A percentile compares a stretch with the other conserved stretches of the same genome.
These are phyloP conservation scores for Ilyonectria robusta DNA, from an alignment of 2,329 filamentous ascomycete genomes.

Conservation along the genomic window DNA sequence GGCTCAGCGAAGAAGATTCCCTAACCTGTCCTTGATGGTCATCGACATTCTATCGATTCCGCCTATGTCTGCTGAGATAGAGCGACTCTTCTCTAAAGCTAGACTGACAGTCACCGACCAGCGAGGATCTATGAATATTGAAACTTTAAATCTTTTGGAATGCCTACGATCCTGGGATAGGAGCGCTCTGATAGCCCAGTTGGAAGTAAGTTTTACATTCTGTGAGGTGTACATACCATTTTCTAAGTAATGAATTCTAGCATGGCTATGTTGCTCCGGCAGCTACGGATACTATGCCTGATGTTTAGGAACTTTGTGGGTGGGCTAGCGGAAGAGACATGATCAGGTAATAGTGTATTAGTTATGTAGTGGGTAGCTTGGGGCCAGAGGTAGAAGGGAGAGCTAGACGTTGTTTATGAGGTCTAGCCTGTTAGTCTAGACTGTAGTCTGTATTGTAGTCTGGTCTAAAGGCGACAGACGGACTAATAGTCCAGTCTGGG, in stretches of 20 bases:
- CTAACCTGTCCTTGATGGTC: background rate
- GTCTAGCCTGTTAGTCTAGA: background rate
- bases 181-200: too few species aligned
- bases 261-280: background rate
- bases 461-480: background rate
- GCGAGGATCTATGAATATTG: too few species aligned
- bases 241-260: slow-evolving; percentile 2
- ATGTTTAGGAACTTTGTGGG: slow-evolving; percentile 7
- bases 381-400: background rate
- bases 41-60: slow-evolving; percentile 3
- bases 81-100: background rate
- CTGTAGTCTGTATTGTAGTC: background rate
- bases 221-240: background rate
- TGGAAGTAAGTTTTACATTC: background rate
- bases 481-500: slow-evolving; percentile 1
- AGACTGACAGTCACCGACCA: too few species aligned
- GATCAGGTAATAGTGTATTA: slow-evolving; percentile 1
- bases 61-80: slow-evolving; percentile 6
- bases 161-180: too few species aligned
- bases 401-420: background rate
- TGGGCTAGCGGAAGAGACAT: background rate
- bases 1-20: too few species aligned
- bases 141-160: too few species aligned
- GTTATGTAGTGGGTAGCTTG: slow-evolving; percentile 1
- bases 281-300: slow-evolving; percentile 3